phyloP scores from a whole-genome alignment of 1,139 yeast species.

The Saccharomyces hybrid region DNA sequence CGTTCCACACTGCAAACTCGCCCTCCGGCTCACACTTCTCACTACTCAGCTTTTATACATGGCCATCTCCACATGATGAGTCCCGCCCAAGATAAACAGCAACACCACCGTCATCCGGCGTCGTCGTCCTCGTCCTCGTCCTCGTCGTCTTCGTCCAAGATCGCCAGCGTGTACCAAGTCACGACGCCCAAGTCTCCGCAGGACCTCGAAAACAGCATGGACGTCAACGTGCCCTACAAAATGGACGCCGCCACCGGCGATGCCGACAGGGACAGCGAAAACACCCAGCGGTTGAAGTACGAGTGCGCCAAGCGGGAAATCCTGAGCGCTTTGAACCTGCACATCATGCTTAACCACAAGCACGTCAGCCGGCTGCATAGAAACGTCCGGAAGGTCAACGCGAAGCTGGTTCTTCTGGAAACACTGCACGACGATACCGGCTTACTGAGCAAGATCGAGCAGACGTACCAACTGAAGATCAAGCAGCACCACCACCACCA shows the following conservation, averaged over 20 bases:
- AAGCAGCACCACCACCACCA: not conserved
- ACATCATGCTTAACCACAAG: slow-evolving; percentile 60
- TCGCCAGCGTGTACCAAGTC: slow-evolving; percentile 28
- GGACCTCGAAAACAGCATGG: slow-evolving; percentile 17
- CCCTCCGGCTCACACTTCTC: not conserved
- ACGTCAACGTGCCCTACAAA: slow-evolving; percentile 1
- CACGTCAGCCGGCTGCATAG: slow-evolving; percentile 52
- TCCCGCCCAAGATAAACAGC: not conserved
- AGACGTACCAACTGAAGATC: not conserved
- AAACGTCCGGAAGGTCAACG: slow-evolving; percentile 58
- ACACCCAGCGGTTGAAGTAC: slow-evolving; percentile 25
- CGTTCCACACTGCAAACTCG: too few species aligned
- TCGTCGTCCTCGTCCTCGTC: not conserved
- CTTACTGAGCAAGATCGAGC: slow-evolving; percentile 21
- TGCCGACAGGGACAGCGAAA: slow-evolving; percentile 22
- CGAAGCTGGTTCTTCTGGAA: slow-evolving; percentile 47
- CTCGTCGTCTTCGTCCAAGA: slow-evolving; percentile 2
- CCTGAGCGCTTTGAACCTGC: slow-evolving; percentile 49
- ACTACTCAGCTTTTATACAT: not conserved
- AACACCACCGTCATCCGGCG: not conserved
- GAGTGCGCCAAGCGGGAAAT: slow-evolving; percentile 29
- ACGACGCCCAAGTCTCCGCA: slow-evolving; percentile 39
- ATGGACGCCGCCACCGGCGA: slow-evolving; percentile 2
- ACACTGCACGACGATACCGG: slow-evolving; percentile 44
- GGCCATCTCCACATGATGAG: not conserved